Evolutionary conservation across 2,329 filamentous ascomycete species (phyloP).

Genomic region (Fusarium xyrophilum): DNA sequence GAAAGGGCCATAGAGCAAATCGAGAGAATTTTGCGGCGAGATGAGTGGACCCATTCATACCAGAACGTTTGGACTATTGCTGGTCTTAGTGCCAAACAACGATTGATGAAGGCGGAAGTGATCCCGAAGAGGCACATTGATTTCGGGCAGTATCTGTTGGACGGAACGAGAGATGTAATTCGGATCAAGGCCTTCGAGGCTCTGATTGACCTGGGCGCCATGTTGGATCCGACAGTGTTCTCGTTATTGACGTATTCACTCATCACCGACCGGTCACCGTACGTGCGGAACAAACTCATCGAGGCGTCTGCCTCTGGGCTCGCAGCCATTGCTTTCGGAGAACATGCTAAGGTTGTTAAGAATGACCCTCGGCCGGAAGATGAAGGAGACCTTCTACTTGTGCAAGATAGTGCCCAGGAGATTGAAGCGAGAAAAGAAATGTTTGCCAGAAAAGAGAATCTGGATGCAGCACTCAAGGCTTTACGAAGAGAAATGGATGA

Average conservation of each 20-base stretch:
- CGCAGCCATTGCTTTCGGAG: conserved; percentile 69
- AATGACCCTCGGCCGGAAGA: conserved; percentile 49
- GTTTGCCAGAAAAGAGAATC: conserved; percentile 70
- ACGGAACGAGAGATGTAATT: conserved; percentile 67
- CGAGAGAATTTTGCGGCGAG: conserved; percentile 70
- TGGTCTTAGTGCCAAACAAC: conserved; percentile 66
- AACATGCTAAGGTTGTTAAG: conserved; percentile 57
- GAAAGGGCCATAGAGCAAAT: conserved; percentile 66
- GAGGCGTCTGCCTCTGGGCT: conserved; percentile 65
- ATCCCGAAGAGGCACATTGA: conserved; percentile 61
- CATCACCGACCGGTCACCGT: conserved; percentile 69
- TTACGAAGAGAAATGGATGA: conserved; percentile 54
- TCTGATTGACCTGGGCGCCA: conserved; percentile 67
- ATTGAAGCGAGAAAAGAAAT: conserved; percentile 67
- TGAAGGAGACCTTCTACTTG: conserved; percentile 48
- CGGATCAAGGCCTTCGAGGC: conserved; percentile 71
- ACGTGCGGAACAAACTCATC: conserved; percentile 66
- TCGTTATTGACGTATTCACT: conserved; percentile 64
- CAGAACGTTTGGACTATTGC: conserved; percentile 72
- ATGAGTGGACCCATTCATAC: conserved; percentile 72
- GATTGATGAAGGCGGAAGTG: conserved; percentile 69
- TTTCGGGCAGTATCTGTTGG: conserved; percentile 70
- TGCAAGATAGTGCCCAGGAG: conserved; percentile 53
- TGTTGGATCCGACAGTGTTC: conserved; percentile 63
- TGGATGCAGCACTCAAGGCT: conserved; percentile 60